Percentiles rank a stretch among this genome's conserved stretches.
phyloP scores from a whole-genome alignment of 2,329 filamentous ascomycete genomes.

The Monosporascus sp. region DNA sequence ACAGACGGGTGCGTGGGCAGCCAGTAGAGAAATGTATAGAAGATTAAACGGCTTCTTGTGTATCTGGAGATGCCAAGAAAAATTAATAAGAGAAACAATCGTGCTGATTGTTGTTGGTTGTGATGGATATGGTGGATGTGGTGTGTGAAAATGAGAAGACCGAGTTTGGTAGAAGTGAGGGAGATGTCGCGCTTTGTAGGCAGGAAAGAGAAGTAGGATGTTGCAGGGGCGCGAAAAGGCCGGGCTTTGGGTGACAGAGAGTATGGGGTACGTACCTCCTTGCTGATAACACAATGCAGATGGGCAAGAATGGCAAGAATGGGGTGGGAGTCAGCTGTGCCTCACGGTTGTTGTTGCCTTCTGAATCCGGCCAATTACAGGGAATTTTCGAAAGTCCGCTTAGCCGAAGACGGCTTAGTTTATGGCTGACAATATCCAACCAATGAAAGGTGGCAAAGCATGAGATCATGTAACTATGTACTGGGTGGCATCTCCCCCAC shows the following conservation, averaged over 20 bases:
- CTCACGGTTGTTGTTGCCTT: too few relatives aligned
- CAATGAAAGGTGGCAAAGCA: too few relatives aligned
- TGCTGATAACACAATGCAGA: background rate
- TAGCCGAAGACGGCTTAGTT: too few relatives aligned
- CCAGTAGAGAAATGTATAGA: background rate
- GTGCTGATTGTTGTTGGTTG: background rate
- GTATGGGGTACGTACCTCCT: background rate
- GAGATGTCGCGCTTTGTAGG: background rate
- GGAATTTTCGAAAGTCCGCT: too few relatives aligned
- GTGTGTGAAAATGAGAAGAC: background rate
- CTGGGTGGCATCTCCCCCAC: too few relatives aligned
- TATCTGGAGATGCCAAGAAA: background rate
- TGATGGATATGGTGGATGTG: background rate
- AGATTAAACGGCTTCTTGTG: background rate
- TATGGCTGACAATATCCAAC: too few relatives aligned
- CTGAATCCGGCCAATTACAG: too few relatives aligned
- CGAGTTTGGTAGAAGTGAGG: background rate
- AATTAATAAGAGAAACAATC: background rate
- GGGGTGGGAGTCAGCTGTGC: background rate
- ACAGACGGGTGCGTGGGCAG: too few relatives aligned
- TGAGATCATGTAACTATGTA: too few relatives aligned
- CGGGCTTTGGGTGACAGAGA: background rate
- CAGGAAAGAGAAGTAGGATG: background rate
- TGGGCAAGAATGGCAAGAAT: background rate
- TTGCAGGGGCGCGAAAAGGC: constrained; percentile 1